phyloP scores from a whole-genome alignment of 176 grass and related monocot species.

The Juncus effusus region DNA sequence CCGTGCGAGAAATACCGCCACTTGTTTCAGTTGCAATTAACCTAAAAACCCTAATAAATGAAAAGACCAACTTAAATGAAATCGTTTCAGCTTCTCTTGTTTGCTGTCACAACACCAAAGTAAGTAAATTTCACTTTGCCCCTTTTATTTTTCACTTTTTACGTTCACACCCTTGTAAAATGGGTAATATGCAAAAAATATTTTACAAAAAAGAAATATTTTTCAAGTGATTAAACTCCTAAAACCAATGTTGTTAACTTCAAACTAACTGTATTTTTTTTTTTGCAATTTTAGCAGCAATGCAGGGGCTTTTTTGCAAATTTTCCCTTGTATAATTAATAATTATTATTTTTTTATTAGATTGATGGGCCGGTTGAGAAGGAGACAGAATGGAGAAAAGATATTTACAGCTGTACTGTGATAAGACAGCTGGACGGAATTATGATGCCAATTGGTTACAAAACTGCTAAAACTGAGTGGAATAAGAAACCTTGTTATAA shows the following conservation, averaged over 20 bases:
- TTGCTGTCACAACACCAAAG: slow-evolving; percentile 89
- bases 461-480: slow-evolving; percentile 69
- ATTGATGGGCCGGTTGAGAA: slow-evolving; percentile 90
- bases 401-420: slow-evolving; percentile 82
- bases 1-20: slow-evolving; percentile 52
- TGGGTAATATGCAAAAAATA: too few species aligned
- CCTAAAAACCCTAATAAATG: slow-evolving; percentile 83
- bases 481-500: slow-evolving; percentile 68
- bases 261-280: too few species aligned
- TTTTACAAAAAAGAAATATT: too few species aligned
- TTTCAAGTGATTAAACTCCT: too few species aligned
- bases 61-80: slow-evolving; percentile 84
- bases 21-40: slow-evolving; percentile 80
- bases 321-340: too few species aligned
- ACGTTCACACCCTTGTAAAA: too few species aligned
- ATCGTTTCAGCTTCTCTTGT: slow-evolving; percentile 92
- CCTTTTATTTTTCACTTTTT: neutral
- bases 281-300: too few species aligned
- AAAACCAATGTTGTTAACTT: too few species aligned
- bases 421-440: slow-evolving; percentile 86
- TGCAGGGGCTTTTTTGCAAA: too few species aligned
- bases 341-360: slow-evolving; percentile 36
- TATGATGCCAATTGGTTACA: slow-evolving; percentile 84
- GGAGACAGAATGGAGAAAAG: slow-evolving; percentile 55
- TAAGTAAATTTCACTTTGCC: slow-evolving; percentile 20